Evolutionary conservation across 2,329 filamentous ascomycete genomes (phyloP), one percentile per base, ranked within the genome.

Genomic region (Paraphoma chrysanthemicola): DNA sequence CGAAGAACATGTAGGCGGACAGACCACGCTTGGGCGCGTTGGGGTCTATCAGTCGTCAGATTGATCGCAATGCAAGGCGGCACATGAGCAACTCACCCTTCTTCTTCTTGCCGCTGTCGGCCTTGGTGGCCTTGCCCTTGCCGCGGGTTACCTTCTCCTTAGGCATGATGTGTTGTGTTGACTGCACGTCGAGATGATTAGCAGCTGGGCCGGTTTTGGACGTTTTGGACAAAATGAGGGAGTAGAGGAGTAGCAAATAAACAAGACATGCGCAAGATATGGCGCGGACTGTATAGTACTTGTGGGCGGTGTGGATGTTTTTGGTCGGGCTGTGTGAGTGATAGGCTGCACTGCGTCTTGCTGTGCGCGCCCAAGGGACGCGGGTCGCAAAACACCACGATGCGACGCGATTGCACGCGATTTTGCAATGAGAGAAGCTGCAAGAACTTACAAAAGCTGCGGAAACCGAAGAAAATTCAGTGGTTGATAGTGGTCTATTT

Each of bases 1-100:
- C 95, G 80, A 98, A 99, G 90, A 98, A 98, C 95, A 99, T 99
- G 88, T 99, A 99, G 64, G 95, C 95, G 51, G 95, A 98, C 48
- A 99, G 92, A 85, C 94, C 95, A 82, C 95, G 93, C 93, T 98
- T 99, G 79, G 95, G 95, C 59, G 93, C 94, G 82, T 97, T 97
- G 81, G 93, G 93, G 82, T 97, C 93, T 96, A 72, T 12, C 14
- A 36, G 23, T 14, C 48, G 53, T 70, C 39, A 59, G 59, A 56
- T 18, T 51, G 23, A 18, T 6, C n/a, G 30, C 18, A 51, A 52
- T 23, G 48, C 46, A 23, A 23, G 17, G 16, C 47, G 39, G 49
- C 59, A 67, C 54, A 58, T 61, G 59, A 62, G 47, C 38, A 33
- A 62, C 66, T 57, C 77, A 89, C 88, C 88, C 85, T 90, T 90